These are phyloP conservation scores for Phlyctochytrium bullatum DNA, from an alignment of 192 early-diverging fungal species.

Conservation along the genomic window DNA sequence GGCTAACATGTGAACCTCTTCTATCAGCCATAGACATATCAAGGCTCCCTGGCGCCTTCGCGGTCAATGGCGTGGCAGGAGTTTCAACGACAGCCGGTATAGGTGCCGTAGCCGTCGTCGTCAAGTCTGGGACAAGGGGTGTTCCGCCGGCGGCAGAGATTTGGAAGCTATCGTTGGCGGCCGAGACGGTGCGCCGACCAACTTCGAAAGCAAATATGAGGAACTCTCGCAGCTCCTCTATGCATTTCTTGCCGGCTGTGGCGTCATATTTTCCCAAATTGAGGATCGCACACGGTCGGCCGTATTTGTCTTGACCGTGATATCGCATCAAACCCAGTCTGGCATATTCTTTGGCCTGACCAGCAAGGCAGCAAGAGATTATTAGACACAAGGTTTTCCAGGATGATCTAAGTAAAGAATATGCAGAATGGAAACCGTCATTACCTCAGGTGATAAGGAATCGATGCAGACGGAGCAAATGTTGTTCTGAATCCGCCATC, in stretches of 20 bases:
- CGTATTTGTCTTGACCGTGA: slow-evolving; percentile 29
- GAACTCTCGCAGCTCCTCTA: slow-evolving; percentile 16
- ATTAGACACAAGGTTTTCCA: no score
- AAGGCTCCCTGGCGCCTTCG: no score
- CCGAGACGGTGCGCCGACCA: slow-evolving; percentile 18
- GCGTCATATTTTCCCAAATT: slow-evolving; percentile 23
- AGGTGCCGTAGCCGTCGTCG: no score
- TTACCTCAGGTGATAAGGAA: background rate
- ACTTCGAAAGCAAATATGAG: slow-evolving; percentile 26
- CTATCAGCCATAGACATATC: no score
- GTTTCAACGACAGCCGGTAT: no score
- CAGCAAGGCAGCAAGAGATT: background rate
- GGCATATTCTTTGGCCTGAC: slow-evolving; percentile 18
- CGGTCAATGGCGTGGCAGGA: no score
- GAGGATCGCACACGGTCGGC: slow-evolving; percentile 36
- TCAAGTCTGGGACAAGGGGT: no score
- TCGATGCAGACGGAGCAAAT: background rate
- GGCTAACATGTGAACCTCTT: background rate
- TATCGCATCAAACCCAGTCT: slow-evolving; percentile 37
- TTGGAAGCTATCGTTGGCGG: slow-evolving; percentile 4
- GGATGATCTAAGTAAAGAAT: no score
- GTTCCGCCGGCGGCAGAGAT: background rate
- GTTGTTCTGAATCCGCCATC: background rate
- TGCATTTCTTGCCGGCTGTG: slow-evolving; percentile 9
- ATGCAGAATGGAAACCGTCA: background rate